These are phyloP conservation scores for Baudoinia panamericana DNA, from an alignment of 495 filamentous ascomycete genomes.

Conservation along the genomic window DNA sequence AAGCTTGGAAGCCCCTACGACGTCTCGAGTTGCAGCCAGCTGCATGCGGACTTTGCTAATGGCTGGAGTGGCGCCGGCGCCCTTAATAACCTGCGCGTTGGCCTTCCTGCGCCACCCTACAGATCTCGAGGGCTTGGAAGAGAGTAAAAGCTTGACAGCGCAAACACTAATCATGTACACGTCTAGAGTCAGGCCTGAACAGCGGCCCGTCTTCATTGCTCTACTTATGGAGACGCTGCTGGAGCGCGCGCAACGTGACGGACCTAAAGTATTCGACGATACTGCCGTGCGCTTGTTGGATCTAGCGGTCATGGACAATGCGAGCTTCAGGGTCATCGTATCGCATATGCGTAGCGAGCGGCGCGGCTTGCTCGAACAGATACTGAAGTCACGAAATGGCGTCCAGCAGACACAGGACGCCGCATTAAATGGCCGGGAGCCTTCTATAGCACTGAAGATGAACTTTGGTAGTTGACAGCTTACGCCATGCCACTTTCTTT, in stretches of 20 bases:
- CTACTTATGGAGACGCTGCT: conserved; percentile 72
- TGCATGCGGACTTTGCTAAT: conserved; percentile 69
- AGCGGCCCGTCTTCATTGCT: conserved; percentile 50
- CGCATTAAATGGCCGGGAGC: conserved; percentile 42
- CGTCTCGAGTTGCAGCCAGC: conserved; percentile 75
- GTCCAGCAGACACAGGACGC: conserved; percentile 35
- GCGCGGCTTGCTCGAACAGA: conserved; percentile 68
- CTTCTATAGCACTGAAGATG: conserved; percentile 89
- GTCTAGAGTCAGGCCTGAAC: conserved; percentile 35
- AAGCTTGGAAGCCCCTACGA: conserved; percentile 66
- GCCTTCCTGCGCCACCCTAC: conserved; percentile 55
- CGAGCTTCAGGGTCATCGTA: conserved; percentile 62
- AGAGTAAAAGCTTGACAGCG: conserved; percentile 51
- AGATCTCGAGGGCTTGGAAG: conserved; percentile 57
- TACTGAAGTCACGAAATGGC: conserved; percentile 36
- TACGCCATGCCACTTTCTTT: too few relatives aligned
- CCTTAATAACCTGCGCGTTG: conserved; percentile 64
- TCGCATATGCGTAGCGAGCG: conserved; percentile 58
- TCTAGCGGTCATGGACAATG: conserved; percentile 60
- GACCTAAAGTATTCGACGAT: conserved; percentile 43
- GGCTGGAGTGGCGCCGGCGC: conserved; percentile 53
- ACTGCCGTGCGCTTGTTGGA: conserved; percentile 67
- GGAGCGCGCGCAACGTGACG: conserved; percentile 47
- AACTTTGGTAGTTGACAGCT: conserved; percentile 46
- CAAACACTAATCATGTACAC: conserved; percentile 63